Percentiles rank a stretch among this genome's conserved stretches.
Conservation (phyloP, 768 basidiomycete genomes). For the Pleurotus tuoliensis region DNA sequence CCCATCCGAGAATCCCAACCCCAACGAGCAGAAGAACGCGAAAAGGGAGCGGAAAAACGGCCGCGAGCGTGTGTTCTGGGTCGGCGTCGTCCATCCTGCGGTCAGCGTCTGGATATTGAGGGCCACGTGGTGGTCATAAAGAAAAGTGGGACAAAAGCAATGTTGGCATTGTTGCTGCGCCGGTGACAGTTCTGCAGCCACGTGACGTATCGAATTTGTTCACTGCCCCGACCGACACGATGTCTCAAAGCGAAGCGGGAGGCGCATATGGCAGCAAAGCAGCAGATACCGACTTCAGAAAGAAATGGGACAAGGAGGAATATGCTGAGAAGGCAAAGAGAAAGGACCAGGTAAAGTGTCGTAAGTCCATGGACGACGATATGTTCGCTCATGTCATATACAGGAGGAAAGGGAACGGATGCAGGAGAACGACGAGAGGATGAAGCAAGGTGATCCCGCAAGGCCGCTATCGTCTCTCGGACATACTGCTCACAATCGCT, state of each 20-base stretch:
- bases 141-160: not conserved
- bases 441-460: slow-evolving; percentile 66
- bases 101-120: slow-evolving; percentile 4
- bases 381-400: not conserved
- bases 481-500: slow-evolving; percentile 9
- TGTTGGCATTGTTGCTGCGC: not conserved
- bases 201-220: not conserved
- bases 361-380: not conserved
- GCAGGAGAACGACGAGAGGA: slow-evolving; percentile 79
- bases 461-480: not conserved
- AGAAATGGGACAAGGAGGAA: slow-evolving; percentile 95
- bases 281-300: slow-evolving; percentile 73
- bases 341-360: slow-evolving; percentile 46
- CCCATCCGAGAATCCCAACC: slow-evolving; percentile 86
- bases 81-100: slow-evolving; percentile 12
- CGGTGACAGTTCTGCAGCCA: not conserved
- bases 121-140: not conserved
- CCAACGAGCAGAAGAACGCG: slow-evolving; percentile 80
- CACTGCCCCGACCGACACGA: slow-evolving; percentile 10
- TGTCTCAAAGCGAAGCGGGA: slow-evolving; percentile 29
- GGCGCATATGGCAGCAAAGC: slow-evolving; percentile 42
- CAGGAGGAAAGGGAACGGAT: slow-evolving; percentile 76
- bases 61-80: slow-evolving; percentile 44
- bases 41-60: slow-evolving; percentile 84
- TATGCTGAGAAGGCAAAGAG: slow-evolving; percentile 81